phyloP scores from a whole-genome alignment of 169 alveolate genomes.

The Plasmodium berghei region DNA sequence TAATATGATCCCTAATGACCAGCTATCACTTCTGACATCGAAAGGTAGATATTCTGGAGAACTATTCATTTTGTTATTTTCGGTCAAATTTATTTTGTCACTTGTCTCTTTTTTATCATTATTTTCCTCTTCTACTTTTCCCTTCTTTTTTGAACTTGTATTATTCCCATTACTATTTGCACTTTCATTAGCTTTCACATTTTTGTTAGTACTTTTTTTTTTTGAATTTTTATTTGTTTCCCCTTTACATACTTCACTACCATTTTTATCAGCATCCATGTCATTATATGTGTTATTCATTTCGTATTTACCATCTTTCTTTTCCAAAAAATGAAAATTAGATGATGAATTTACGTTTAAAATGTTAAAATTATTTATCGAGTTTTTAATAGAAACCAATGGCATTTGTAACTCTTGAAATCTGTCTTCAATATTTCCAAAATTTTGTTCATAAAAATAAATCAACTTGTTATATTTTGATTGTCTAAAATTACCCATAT shows the following conservation, averaged over 20 bases:
- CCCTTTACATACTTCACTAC: neutral
- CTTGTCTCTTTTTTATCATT: neutral
- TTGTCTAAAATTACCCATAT: conserved; percentile 65
- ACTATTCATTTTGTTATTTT: conserved; percentile 8
- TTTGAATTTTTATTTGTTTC: neutral
- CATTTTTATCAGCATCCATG: too few species aligned
- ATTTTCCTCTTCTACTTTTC: neutral
- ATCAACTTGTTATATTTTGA: conserved; percentile 59
- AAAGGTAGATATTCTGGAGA: conserved; percentile 57
- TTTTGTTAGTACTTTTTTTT: neutral
- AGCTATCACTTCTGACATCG: conserved; percentile 74
- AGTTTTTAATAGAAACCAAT: conserved; percentile 3
- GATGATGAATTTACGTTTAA: conserved; percentile 28
- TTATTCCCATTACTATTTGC: neutral
- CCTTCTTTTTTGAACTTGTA: neutral
- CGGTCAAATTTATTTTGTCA: conserved; percentile 12
- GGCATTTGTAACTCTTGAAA: conserved; percentile 53
- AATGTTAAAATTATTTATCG: conserved; percentile 5
- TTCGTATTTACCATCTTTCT: conserved; percentile 1
- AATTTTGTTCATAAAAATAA: conserved; percentile 69
- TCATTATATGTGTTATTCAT: too few species aligned
- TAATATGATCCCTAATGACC: conserved; percentile 73
- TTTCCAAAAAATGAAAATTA: conserved; percentile 24
- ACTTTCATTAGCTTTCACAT: neutral
- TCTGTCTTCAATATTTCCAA: conserved; percentile 59